Percentiles rank a stretch among this genome's conserved stretches.
phyloP scores from a whole-genome alignment of 2,329 filamentous ascomycete species.

The Fusarium scirpi region DNA sequence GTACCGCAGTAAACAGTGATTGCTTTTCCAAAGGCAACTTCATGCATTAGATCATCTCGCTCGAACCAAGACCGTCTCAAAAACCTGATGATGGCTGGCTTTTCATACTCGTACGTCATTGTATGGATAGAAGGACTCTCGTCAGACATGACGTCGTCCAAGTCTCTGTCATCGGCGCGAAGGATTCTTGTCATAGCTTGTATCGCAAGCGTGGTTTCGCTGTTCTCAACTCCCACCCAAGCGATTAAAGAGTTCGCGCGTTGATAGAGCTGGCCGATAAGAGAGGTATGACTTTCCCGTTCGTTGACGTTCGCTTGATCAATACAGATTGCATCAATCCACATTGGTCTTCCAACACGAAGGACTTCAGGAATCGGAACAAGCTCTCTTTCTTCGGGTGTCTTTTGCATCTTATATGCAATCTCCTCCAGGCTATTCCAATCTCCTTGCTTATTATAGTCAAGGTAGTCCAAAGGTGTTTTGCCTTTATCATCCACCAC shows the following conservation, averaged over 20 bases:
- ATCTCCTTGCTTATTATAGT: not conserved
- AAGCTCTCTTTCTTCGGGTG: not conserved
- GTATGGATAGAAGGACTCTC: not conserved
- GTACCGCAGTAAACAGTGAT: conserved; percentile 14
- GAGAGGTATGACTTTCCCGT: not conserved
- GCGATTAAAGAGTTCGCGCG: not conserved
- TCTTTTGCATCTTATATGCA: not conserved
- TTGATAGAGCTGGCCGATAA: not conserved
- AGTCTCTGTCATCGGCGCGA: too few relatives aligned
- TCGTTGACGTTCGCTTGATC: not conserved
- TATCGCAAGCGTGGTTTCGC: not conserved
- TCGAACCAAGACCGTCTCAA: conserved; percentile 8
- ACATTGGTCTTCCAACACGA: not conserved
- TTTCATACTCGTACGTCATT: accelerated
- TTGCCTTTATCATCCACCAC: not conserved
- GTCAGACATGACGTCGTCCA: not conserved
- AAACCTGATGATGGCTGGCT: not conserved
- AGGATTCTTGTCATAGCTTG: not conserved
- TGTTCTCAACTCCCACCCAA: not conserved
- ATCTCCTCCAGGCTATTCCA: not conserved
- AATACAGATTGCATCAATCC: conserved; percentile 17
- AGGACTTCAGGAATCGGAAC: accelerated
- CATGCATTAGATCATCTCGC: not conserved
- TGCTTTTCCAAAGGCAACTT: not conserved
- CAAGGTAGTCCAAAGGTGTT: not conserved